Evolutionary conservation across 257 asterid species (phyloP).

Genomic region (Primulina tabacum): DNA sequence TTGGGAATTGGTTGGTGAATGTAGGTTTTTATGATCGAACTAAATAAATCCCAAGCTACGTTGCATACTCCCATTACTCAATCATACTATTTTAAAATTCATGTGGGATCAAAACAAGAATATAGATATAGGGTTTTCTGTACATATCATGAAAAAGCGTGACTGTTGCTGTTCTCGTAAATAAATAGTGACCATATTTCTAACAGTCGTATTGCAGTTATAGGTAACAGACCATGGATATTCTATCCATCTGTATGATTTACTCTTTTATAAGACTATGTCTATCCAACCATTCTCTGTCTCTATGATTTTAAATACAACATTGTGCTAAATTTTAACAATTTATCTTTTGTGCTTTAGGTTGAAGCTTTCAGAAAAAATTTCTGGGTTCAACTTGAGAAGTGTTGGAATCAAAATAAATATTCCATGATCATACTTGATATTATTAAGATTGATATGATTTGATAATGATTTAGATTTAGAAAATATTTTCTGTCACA

Average conservation of each 20-base stretch:
- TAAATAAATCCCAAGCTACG: background rate
- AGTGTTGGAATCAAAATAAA: background rate
- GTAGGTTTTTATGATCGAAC: background rate
- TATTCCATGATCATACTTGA: background rate
- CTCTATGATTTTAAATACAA: background rate
- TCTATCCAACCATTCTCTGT: background rate
- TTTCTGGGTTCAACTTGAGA: background rate
- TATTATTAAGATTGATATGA: too few relatives aligned
- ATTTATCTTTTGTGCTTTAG: background rate
- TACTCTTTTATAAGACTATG: background rate
- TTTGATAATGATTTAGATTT: background rate
- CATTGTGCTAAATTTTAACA: background rate
- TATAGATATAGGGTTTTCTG: background rate
- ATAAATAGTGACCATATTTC: background rate
- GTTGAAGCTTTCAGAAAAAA: background rate
- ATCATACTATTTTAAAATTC: background rate
- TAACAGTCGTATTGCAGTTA: background rate
- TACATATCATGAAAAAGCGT: background rate
- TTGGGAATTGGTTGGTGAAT: background rate
- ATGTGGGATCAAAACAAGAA: background rate
- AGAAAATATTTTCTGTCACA: background rate
- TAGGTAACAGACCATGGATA: background rate
- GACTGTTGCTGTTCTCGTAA: background rate
- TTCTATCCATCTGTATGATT: too few relatives aligned
- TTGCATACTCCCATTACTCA: background rate